Conservation (phyloP, 2,329 filamentous ascomycete genomes). For the Pseudogymnoascus sp. region DNA sequence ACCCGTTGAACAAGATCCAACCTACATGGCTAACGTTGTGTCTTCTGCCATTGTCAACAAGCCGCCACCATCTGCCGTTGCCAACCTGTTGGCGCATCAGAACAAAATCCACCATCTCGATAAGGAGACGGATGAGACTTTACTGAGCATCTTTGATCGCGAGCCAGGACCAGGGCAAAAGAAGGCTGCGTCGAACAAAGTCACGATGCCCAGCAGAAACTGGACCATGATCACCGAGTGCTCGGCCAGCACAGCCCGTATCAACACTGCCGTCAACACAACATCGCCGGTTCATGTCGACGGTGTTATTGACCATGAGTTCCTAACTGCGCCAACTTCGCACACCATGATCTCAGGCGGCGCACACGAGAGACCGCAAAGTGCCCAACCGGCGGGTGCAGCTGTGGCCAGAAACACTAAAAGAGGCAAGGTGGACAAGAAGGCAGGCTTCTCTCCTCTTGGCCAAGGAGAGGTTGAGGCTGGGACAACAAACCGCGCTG, state of each 20-base stretch:
- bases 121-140: conserved; percentile 75
- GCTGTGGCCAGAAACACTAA: background rate
- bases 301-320: background rate
- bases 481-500: conserved; percentile 70
- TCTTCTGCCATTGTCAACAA: conserved; percentile 96
- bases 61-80: conserved; percentile 77
- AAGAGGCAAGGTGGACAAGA: conserved; percentile 42
- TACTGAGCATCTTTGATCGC: conserved; percentile 85
- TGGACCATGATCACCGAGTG: conserved; percentile 90
- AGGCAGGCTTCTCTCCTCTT: conserved; percentile 62
- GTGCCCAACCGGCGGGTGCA: background rate
- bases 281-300: background rate
- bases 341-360: conserved; percentile 37
- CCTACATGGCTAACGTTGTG: conserved; percentile 92
- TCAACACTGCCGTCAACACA: conserved; percentile 18
- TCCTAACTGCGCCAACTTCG: conserved; percentile 40
- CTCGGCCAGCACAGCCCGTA: conserved; percentile 47
- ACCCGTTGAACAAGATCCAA: conserved; percentile 71
- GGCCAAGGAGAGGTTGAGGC: conserved; percentile 70
- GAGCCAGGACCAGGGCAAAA: conserved; percentile 75
- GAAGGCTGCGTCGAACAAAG: conserved; percentile 66
- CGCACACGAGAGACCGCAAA: background rate
- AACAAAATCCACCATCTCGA: conserved; percentile 74
- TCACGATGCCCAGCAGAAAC: conserved; percentile 88
- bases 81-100: conserved; percentile 80